Base-by-base conservation (phyloP, 1,139 yeast species). In the Hyphopichia burtonii region DNA sequence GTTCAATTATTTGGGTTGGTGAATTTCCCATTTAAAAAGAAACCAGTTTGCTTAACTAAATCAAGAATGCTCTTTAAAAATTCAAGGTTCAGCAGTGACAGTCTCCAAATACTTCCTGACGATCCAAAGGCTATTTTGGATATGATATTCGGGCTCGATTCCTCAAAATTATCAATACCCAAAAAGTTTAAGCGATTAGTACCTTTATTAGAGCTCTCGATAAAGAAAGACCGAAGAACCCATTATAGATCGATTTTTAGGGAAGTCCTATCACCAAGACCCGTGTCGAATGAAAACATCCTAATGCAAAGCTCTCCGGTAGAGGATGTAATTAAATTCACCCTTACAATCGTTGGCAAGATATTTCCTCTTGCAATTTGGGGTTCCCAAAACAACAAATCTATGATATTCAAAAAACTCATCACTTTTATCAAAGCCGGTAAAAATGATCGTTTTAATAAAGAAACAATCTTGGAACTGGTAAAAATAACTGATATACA, bases 331-430 rank as follows among this genome's bases (percentile, higher is more conserved):
- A 50, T 71, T 0, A 59, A 54, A 37, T 76, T 79, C 47, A 54
- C 77, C 1, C 50, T 73, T 2, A 53, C 67, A 0, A 44, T 79
- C 0, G 43, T 78, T 3, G 76, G 74, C 8, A 73, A 69, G 41
- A 45, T 84, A 0, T 62, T 86, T 27, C 89, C 93, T 0, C 34
- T 56, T 2, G 69, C 65, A 9, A 50, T 77, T 2, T 77, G 85
- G 68, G 96, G 96, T 0, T 59, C 78, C 1, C 46, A 47, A 2
- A 46, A 51, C 6, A 88, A 87, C 53, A 76, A 76, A 54, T 44
- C 68, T 0, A 45, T 57, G 0, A 52, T 86, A 0, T 56, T 69
- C 34, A 49, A 55, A 2, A 58, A 61, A 15, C 51, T 86, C 0
- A 63, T 75, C 0, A 42, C 47, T 5, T 65, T 75, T 36, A 48